Conservation (phyloP, 768 basidiomycete genomes). For the Gymnopilus junonius region DNA sequence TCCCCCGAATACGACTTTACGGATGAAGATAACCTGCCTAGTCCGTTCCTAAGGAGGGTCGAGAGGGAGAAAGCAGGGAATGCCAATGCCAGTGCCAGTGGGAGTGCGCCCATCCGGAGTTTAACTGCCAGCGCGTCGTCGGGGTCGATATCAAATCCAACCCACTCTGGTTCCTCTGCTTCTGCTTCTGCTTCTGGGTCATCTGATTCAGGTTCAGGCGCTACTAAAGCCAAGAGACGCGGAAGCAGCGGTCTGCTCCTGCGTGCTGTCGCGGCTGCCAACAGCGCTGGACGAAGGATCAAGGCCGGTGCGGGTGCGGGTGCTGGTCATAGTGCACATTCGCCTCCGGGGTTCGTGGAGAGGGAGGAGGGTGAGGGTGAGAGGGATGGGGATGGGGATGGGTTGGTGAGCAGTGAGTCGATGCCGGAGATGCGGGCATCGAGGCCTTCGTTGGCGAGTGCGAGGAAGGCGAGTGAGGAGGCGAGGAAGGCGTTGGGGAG, state of each 20-base stretch:
- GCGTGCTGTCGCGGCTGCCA: conserved; percentile 65
- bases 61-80: conserved; percentile 38
- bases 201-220: background rate
- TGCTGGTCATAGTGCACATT: background rate
- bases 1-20: conserved; percentile 65
- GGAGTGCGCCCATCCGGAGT: too few species aligned
- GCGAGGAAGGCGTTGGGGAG: conserved; percentile 3
- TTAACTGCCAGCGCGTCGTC: too few species aligned
- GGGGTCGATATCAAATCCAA: background rate
- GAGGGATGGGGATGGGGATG: background rate
- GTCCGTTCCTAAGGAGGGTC: conserved; percentile 73
- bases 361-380: background rate
- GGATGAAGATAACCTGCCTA: conserved; percentile 86
- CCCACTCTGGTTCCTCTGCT: background rate
- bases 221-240: conserved; percentile 41
- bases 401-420: too few species aligned
- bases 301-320: background rate
- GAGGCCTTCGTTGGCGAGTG: conserved; percentile 12
- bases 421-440: too few species aligned
- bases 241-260: conserved; percentile 57
- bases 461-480: conserved; percentile 12
- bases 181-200: conserved; percentile 4
- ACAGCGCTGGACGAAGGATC: conserved; percentile 42
- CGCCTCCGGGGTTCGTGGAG: too few species aligned
- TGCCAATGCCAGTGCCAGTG: background rate